These are phyloP conservation scores for Eucalyptus erythrocorys DNA, from an alignment of 345 rosid genomes.

Conservation along the genomic window DNA sequence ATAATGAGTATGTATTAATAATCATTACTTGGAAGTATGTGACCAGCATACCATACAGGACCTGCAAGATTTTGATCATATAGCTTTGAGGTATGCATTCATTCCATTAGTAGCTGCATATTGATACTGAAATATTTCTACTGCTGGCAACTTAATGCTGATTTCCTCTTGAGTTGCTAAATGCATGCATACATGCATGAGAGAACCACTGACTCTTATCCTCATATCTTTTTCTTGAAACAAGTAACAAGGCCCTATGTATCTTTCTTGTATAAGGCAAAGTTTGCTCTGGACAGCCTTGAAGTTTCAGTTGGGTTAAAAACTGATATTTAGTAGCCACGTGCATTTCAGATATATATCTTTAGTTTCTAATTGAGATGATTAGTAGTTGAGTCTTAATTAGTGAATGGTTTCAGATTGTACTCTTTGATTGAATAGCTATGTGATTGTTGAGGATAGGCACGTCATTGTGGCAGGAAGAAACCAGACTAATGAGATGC, in stretches of 20 bases:
- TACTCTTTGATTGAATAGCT: constrained; percentile 6
- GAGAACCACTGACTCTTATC: no score
- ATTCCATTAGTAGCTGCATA: no score
- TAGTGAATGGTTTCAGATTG: background rate
- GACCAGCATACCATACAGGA: background rate
- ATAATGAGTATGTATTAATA: background rate
- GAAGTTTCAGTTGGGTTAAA: constrained; percentile 82
- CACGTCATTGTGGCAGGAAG: constrained; percentile 31
- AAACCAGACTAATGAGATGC: constrained; percentile 27
- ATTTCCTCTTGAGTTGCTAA: background rate
- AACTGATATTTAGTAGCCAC: background rate
- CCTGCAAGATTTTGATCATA: background rate
- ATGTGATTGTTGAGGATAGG: constrained; percentile 24
- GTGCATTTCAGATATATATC: background rate
- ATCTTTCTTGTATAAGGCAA: no score
- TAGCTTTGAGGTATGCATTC: background rate
- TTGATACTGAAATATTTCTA: no score
- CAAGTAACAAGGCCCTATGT: no score
- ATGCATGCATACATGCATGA: background rate
- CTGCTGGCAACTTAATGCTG: background rate
- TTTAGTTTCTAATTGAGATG: no score
- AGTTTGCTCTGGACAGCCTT: constrained; percentile 26
- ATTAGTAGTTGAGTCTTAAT: background rate
- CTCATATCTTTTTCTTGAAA: background rate
- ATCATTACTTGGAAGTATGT: background rate